These are phyloP conservation scores for Cyberlindnera samutprakarnensis DNA, from an alignment of 805 yeast genomes.

Conservation along the genomic window DNA sequence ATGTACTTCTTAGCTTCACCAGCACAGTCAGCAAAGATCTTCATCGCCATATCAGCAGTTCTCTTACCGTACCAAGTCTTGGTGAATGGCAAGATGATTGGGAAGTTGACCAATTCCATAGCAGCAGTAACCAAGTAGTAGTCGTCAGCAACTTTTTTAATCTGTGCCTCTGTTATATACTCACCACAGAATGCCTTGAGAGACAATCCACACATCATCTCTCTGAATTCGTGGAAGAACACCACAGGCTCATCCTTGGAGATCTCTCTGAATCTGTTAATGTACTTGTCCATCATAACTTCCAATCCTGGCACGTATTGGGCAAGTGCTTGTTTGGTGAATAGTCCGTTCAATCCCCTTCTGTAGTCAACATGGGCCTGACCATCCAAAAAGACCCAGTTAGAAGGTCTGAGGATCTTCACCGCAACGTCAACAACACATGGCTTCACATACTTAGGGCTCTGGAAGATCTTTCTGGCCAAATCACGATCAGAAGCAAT, in stretches of 20 bases:
- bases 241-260: conserved; percentile 60
- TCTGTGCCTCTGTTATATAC: conserved; percentile 87
- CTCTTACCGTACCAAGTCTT: conserved; percentile 97
- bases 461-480: conserved; percentile 77
- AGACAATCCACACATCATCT: conserved; percentile 90
- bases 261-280: conserved; percentile 52
- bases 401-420: conserved; percentile 87
- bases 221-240: conserved; percentile 92
- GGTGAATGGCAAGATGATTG: conserved; percentile 90
- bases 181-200: conserved; percentile 93
- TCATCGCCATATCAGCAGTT: conserved; percentile 92
- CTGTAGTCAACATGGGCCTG: conserved; percentile 93
- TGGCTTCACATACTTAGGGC: conserved; percentile 88
- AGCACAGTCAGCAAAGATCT: conserved; percentile 83
- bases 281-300: conserved; percentile 72
- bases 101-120: conserved; percentile 94
- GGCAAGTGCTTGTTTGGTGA: conserved; percentile 76
- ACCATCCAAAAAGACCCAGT: conserved; percentile 98
- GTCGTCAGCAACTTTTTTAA: conserved; percentile 83
- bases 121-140: conserved; percentile 93
- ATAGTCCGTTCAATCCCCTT: conserved; percentile 80
- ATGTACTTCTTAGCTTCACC: conserved; percentile 78
- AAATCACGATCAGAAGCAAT: conserved; percentile 85
- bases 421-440: conserved; percentile 97
- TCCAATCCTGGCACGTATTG: conserved; percentile 83